These are phyloP conservation scores for Pilatotrama ljubarskyi DNA, from an alignment of 768 basidiomycete species.

Conservation along the genomic window DNA sequence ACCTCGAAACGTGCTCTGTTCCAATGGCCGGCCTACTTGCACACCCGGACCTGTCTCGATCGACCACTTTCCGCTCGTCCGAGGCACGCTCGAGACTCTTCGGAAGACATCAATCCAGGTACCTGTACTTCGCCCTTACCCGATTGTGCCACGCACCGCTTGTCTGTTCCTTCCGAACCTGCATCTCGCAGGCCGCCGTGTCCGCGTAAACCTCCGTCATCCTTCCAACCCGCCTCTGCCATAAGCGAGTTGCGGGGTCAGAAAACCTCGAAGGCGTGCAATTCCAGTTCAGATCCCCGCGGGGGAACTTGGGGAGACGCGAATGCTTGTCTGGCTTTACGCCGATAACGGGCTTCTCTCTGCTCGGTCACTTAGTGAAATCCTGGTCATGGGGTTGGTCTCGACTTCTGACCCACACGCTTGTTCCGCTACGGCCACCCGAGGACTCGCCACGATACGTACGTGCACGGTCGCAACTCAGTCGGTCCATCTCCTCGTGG, in stretches of 20 bases:
- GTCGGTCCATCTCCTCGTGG: constrained; percentile 6
- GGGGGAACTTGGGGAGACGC: not conserved
- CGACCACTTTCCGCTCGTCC: not conserved
- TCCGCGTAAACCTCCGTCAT: not conserved
- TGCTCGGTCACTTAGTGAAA: constrained; percentile 5
- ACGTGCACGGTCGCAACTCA: constrained; percentile 3
- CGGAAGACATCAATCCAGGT: not conserved
- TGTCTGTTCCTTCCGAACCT: not conserved
- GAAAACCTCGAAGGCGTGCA: not conserved
- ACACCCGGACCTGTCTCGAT: not conserved
- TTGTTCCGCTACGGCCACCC: constrained; percentile 15
- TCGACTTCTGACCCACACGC: constrained; percentile 2
- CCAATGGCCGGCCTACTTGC: not conserved
- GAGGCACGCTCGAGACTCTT: constrained; percentile 10
- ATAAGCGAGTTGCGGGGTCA: not conserved
- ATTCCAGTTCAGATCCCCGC: not conserved
- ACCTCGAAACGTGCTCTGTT: not conserved
- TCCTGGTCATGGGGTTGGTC: constrained; percentile 12
- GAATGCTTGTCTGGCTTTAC: not conserved
- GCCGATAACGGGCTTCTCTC: constrained; percentile 1
- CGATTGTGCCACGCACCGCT: not conserved
- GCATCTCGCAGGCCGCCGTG: not conserved
- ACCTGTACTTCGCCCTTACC: constrained; percentile 4
- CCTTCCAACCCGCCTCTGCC: not conserved
- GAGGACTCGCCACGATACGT: constrained; percentile 10